Evolutionary conservation across 768 basidiomycete species (phyloP).

Genomic region (Rhizopogon roseolus): DNA sequence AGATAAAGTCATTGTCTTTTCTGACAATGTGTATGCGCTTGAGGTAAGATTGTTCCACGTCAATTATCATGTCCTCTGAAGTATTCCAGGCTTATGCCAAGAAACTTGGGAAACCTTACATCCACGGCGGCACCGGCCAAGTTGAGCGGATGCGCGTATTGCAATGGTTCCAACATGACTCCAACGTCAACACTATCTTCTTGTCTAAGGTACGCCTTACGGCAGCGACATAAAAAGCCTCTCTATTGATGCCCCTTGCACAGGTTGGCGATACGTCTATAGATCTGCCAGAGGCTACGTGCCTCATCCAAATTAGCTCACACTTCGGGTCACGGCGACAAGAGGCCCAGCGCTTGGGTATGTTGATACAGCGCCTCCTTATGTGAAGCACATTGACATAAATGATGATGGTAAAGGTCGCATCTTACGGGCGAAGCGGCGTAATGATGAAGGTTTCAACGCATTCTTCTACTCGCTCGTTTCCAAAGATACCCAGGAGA

Average conservation of each 20-base stretch:
- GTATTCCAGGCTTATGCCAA: slow-evolving; percentile 80
- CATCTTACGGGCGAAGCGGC: slow-evolving; percentile 92
- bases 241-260: slow-evolving; percentile 11
- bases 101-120: slow-evolving; percentile 89
- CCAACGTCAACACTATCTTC: slow-evolving; percentile 96
- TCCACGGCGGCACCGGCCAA: slow-evolving; percentile 94
- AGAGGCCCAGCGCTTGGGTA: slow-evolving; percentile 94
- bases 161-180: slow-evolving; percentile 93
- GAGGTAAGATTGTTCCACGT: slow-evolving; percentile 53
- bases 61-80: not conserved
- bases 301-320: slow-evolving; percentile 98
- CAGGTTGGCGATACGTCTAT: slow-evolving; percentile 98
- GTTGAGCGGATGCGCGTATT: slow-evolving; percentile 94
- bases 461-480: slow-evolving; percentile 99
- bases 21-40: slow-evolving; percentile 95
- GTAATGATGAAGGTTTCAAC: slow-evolving; percentile 99
- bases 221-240: slow-evolving; percentile 5
- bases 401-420: slow-evolving; percentile 52
- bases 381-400: slow-evolving; percentile 11
- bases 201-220: slow-evolving; percentile 74
- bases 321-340: slow-evolving; percentile 98
- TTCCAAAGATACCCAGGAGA: slow-evolving; percentile 98
- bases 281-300: slow-evolving; percentile 97
- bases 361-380: slow-evolving; percentile 14
- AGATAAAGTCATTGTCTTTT: slow-evolving; percentile 99